These are phyloP conservation scores for Crithidia expoeki DNA, from an alignment of 208 protist genomes.

Conservation along the genomic window DNA sequence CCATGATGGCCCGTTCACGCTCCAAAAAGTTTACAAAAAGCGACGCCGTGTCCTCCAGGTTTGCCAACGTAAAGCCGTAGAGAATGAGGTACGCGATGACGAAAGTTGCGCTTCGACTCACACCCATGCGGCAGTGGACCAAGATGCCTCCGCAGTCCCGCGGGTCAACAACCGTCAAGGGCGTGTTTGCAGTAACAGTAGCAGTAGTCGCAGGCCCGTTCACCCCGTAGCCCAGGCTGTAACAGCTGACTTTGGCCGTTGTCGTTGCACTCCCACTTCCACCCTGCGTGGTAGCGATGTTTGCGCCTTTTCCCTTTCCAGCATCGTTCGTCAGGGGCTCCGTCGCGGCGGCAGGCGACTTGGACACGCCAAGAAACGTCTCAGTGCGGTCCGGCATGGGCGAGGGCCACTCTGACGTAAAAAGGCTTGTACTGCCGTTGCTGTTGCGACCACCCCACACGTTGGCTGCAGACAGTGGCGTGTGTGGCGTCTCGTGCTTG, in stretches of 20 bases:
- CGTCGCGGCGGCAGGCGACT: neutral
- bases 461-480: conserved; percentile 13
- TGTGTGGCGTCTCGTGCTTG: conserved; percentile 27
- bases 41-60: conserved; percentile 21
- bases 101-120: conserved; percentile 80
- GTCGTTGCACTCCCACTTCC: no score
- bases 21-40: conserved; percentile 31
- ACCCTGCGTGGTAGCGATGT: neutral
- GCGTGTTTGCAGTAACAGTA: neutral
- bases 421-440: conserved; percentile 3
- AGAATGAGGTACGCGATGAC: conserved; percentile 85
- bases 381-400: conserved; percentile 17
- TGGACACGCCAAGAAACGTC: conserved; percentile 19
- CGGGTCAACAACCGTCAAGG: conserved; percentile 23
- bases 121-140: conserved; percentile 84
- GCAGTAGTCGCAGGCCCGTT: no score
- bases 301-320: neutral
- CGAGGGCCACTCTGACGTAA: conserved; percentile 20
- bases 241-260: no score
- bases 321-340: neutral
- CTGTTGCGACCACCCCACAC: conserved; percentile 7
- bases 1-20: conserved; percentile 22
- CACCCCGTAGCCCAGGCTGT: no score
- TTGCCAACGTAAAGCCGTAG: conserved; percentile 52
- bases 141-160: conserved; percentile 69